These are phyloP conservation scores for Isabelozyma gotoi DNA, from an alignment of 805 yeast genomes.

Conservation along the genomic window DNA sequence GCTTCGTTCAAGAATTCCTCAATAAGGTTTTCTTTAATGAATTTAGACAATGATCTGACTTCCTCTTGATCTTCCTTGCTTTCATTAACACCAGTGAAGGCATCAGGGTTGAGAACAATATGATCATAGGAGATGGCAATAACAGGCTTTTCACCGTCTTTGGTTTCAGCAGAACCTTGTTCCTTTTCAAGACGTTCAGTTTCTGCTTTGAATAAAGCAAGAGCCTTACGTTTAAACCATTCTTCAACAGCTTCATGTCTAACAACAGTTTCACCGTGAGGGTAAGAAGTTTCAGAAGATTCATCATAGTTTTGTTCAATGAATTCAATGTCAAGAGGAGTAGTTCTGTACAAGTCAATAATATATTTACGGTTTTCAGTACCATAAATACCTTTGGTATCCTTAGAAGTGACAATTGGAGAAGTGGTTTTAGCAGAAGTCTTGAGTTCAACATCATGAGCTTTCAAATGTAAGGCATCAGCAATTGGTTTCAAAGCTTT, in stretches of 20 bases:
- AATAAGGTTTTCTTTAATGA: constrained; percentile 56
- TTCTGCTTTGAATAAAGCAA: constrained; percentile 49
- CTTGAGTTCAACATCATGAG: constrained; percentile 56
- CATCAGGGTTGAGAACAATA: constrained; percentile 78
- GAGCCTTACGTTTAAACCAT: constrained; percentile 79
- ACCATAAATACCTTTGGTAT: constrained; percentile 83
- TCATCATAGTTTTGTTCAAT: constrained; percentile 53
- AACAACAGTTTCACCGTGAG: constrained; percentile 75
- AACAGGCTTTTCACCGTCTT: constrained; percentile 44
- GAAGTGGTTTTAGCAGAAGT: constrained; percentile 41
- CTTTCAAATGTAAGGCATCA: constrained; percentile 74
- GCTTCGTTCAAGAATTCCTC: constrained; percentile 62
- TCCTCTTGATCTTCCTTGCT: constrained; percentile 55
- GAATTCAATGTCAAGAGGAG: constrained; percentile 83
- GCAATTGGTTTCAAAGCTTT: constrained; percentile 60
- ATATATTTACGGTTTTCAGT: constrained; percentile 82
- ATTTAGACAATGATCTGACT: constrained; percentile 69
- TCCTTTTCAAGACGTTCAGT: constrained; percentile 46
- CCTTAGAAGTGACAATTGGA: constrained; percentile 66
- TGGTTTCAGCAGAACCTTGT: constrained; percentile 25
- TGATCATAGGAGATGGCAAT: constrained; percentile 52
- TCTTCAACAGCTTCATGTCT: constrained; percentile 88
- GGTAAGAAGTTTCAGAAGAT: constrained; percentile 51
- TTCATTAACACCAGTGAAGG: constrained; percentile 48
- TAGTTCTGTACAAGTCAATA: constrained; percentile 78